phyloP scores from a whole-genome alignment of 805 yeast species.

The Starmerella apis region DNA sequence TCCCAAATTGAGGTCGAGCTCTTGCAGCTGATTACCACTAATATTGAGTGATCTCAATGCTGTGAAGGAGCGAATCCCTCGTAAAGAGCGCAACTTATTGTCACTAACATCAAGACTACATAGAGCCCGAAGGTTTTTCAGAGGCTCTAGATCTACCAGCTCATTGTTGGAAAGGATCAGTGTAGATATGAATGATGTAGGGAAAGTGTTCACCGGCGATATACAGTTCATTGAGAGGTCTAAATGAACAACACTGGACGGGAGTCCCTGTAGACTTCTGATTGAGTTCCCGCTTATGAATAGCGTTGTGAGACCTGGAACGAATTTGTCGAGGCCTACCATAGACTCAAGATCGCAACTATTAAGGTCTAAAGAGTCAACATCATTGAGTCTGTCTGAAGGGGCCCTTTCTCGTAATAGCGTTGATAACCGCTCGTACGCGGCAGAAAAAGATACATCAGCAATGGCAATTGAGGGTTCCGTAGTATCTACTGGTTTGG shows the following conservation, averaged over 20 bases:
- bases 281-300: slow-evolving; percentile 19
- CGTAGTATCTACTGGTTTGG: too few relatives aligned
- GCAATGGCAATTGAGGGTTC: slow-evolving; percentile 10
- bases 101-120: slow-evolving; percentile 22
- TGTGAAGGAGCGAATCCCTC: slow-evolving; percentile 21
- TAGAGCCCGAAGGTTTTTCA: slow-evolving; percentile 22
- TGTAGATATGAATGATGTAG: slow-evolving; percentile 19
- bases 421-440: slow-evolving; percentile 11
- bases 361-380: slow-evolving; percentile 20
- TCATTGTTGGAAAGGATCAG: slow-evolving; percentile 22
- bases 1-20: slow-evolving; percentile 17
- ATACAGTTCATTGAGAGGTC: slow-evolving; percentile 21
- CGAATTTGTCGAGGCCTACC: slow-evolving; percentile 21
- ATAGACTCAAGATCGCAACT: slow-evolving; percentile 20
- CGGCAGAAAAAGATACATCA: slow-evolving; percentile 18
- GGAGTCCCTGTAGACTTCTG: slow-evolving; percentile 23
- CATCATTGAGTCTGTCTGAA: slow-evolving; percentile 1
- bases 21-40: slow-evolving; percentile 18
- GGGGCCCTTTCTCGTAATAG: slow-evolving; percentile 15
- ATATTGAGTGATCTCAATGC: slow-evolving; percentile 23
- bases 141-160: slow-evolving; percentile 20
- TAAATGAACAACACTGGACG: slow-evolving; percentile 18
- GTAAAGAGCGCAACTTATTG: slow-evolving; percentile 18
- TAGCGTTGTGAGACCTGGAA: slow-evolving; percentile 20
- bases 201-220: slow-evolving; percentile 20